Percentiles rank a stretch among this genome's conserved stretches.
These are phyloP conservation scores for Boletus smithii DNA, from an alignment of 1,284 basidiomycete genomes.

Conservation along the genomic window DNA sequence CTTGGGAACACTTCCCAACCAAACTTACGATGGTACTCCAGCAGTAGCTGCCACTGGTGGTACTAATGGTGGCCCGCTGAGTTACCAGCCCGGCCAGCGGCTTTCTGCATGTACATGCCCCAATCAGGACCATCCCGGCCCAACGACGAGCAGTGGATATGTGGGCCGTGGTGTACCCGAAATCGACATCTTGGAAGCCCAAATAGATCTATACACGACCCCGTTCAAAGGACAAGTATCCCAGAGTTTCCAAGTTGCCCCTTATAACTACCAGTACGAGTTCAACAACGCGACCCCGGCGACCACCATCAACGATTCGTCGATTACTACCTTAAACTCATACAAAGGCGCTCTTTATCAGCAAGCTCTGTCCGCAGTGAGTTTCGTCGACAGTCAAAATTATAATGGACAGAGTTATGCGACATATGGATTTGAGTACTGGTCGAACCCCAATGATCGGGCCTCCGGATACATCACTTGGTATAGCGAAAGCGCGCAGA, in stretches of 20 bases:
- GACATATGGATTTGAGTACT: conserved; percentile 73
- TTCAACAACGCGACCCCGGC: conserved; percentile 53
- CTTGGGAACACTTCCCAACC: conserved; percentile 80
- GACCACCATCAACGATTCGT: conserved; percentile 53
- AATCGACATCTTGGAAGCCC: conserved; percentile 81
- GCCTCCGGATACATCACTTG: conserved; percentile 71
- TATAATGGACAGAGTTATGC: conserved; percentile 55
- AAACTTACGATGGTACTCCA: conserved; percentile 60
- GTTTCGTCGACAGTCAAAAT: conserved; percentile 49
- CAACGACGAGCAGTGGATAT: conserved; percentile 44
- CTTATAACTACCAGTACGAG: conserved; percentile 69
- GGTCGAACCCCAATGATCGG: conserved; percentile 60
- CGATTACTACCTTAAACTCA: conserved; percentile 55
- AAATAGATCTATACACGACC: conserved; percentile 43
- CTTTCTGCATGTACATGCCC: conserved; percentile 84
- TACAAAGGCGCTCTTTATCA: conserved; percentile 80
- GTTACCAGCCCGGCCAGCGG: conserved; percentile 74
- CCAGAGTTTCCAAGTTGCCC: conserved; percentile 79
- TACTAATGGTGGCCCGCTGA: conserved; percentile 44
- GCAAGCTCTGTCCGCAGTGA: conserved; percentile 72
- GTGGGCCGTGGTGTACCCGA: conserved; percentile 84
- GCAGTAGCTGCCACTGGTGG: conserved; percentile 50
- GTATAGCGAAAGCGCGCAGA: conserved; percentile 56
- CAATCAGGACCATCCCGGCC: conserved; percentile 81
- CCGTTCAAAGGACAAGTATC: conserved; percentile 62